Evolutionary conservation across 2,329 filamentous ascomycete genomes (phyloP), one percentile per base, ranked within the genome.

Genomic region (Fusarium gaditjirri): DNA sequence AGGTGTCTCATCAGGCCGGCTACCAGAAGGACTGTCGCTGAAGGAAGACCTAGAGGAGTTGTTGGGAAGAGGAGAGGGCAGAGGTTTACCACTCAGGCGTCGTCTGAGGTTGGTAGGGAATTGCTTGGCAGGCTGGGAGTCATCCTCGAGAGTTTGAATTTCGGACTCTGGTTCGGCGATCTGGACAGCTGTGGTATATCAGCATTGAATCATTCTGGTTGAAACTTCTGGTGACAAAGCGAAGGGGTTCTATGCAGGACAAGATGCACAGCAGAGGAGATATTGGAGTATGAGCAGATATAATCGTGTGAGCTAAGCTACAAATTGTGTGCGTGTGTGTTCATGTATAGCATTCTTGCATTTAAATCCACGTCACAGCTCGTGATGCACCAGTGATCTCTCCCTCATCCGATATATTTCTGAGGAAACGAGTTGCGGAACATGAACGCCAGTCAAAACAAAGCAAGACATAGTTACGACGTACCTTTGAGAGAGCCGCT

Each of bases 121-220:
- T 52, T 79, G 78, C 59, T 78, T 81, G 63, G 74, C 56, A 27
- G 75, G 64, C 38, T 76, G 75, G 27, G 64, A 69, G 14, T 82
- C 81, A 50, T 81, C 78, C 21, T 82, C 81, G 38, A 78, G 70
- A 35, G 70, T 64, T 36, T 75, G 73, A 13, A 74, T 64, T 50
- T 82, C 81, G 39, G 78, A 75, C 25, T 77, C 78, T 23, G 87
- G 87, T 73, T 90, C 88, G 50, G 87, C 85, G 65, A 90, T 90
- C 76, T 90, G 87, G 59, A 90, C 88, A 62, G 87, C 88, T 81
- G 63, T 54, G 47, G 31, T 62, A 57, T 77, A 70, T 77, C 65
- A 79, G 79, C 75, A 61, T 53, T 49, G 39, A 7, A 41, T 47
- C 17, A 56, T 25, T 31, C 47, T 29, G 35, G 21, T 33, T 53